phyloP scores from a whole-genome alignment of 2,329 filamentous ascomycete genomes.

The Alternaria arborescens region DNA sequence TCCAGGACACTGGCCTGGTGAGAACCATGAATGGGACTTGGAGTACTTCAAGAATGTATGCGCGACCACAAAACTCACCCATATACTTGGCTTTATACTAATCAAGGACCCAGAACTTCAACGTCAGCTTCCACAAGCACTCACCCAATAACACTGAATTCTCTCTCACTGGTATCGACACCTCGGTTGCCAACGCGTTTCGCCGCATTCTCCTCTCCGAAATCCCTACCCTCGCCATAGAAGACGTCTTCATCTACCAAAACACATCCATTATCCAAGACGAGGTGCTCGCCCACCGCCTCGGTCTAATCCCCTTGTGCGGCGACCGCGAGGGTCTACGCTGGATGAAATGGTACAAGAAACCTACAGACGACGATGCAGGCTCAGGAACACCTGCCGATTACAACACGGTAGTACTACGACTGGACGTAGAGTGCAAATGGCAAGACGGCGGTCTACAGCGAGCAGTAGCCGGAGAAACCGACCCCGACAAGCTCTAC shows the following conservation, averaged over 20 bases:
- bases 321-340: constrained; percentile 80
- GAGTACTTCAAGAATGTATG: constrained; percentile 71
- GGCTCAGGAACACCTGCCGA: constrained; percentile 64
- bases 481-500: constrained; percentile 85
- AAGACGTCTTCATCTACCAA: constrained; percentile 91
- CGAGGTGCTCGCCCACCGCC: constrained; percentile 88
- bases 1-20: constrained; percentile 87
- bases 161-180: constrained; percentile 90
- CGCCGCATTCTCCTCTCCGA: constrained; percentile 95
- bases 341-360: constrained; percentile 83
- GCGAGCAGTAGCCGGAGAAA: constrained; percentile 72
- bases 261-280: constrained; percentile 99
- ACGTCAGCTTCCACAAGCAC: constrained; percentile 85
- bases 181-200: constrained; percentile 94
- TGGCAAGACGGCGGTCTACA: constrained; percentile 70
- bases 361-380: constrained; percentile 65
- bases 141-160: constrained; percentile 80
- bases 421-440: constrained; percentile 80
- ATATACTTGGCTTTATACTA: background rate
- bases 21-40: constrained; percentile 83
- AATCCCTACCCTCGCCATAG: constrained; percentile 92
- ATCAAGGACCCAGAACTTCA: constrained; percentile 63
- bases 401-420: constrained; percentile 85
- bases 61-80: background rate
- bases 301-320: constrained; percentile 89